phyloP scores from a whole-genome alignment of 306 rosid genomes.

The Hippophae gyantsensis region DNA sequence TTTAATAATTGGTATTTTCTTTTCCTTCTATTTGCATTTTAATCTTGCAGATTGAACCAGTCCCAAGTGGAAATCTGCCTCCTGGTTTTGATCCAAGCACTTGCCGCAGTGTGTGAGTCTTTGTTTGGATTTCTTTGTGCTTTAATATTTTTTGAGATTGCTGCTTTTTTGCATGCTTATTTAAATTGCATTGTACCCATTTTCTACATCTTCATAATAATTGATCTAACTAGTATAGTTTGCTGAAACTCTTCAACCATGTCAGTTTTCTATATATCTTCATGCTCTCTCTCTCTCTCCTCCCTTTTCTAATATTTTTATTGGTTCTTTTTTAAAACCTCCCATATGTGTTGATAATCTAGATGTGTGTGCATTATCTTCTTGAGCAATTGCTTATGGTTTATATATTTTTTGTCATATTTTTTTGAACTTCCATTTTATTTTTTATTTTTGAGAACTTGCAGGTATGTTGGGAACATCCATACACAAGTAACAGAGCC shows the following conservation, averaged over 20 bases:
- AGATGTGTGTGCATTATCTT: background rate
- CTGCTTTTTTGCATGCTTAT: constrained; percentile 13
- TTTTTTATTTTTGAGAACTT: constrained; percentile 42
- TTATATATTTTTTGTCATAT: constrained; percentile 27
- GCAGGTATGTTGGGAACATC: constrained; percentile 75
- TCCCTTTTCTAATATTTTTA: too few relatives aligned
- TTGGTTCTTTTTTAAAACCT: background rate
- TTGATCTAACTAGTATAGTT: too few relatives aligned
- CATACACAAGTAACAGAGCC: constrained; percentile 72
- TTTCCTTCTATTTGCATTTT: constrained; percentile 35
- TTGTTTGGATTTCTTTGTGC: constrained; percentile 32
- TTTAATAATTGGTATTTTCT: constrained; percentile 7
- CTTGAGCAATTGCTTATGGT: constrained; percentile 20
- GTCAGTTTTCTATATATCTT: too few relatives aligned
- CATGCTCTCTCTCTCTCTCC: too few relatives aligned
- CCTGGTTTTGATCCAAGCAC: constrained; percentile 99
- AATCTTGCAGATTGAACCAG: constrained; percentile 98
- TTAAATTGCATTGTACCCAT: too few relatives aligned
- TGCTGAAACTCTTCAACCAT: too few relatives aligned
- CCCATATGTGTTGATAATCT: background rate
- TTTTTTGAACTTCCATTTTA: constrained; percentile 32
- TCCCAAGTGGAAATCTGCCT: constrained; percentile 99
- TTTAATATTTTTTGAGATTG: background rate
- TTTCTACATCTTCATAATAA: too few relatives aligned
- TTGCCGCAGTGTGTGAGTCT: constrained; percentile 99